Conservation (phyloP, 345 rosid species). For the Boechera stricta region DNA sequence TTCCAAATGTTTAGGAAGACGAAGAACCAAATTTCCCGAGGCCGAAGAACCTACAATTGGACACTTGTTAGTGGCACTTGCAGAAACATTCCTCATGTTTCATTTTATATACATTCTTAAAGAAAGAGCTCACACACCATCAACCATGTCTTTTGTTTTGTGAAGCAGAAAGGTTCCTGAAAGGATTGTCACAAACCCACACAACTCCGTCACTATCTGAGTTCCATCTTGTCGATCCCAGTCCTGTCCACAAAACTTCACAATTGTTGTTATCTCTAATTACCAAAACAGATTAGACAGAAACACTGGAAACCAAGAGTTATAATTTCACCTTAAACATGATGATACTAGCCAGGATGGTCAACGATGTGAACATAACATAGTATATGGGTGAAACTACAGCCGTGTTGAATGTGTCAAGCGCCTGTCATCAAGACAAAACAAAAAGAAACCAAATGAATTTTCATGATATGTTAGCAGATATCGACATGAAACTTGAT, state of each 20-base stretch:
- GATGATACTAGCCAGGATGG: slow-evolving; percentile 79
- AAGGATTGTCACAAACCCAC: slow-evolving; percentile 80
- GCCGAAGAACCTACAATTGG: slow-evolving; percentile 22
- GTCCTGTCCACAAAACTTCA: slow-evolving; percentile 50
- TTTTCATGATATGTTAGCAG: not conserved
- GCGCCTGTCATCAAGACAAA: slow-evolving; percentile 58
- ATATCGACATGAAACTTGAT: slow-evolving; percentile 1
- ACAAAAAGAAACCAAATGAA: slow-evolving; percentile 22
- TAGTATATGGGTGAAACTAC: slow-evolving; percentile 88
- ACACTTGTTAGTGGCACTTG: slow-evolving; percentile 13
- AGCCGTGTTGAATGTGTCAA: slow-evolving; percentile 85
- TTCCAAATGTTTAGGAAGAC: slow-evolving; percentile 51
- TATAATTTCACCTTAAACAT: slow-evolving; percentile 74
- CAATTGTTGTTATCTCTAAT: not conserved
- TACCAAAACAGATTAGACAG: not conserved
- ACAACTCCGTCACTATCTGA: slow-evolving; percentile 69
- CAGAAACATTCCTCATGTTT: not conserved
- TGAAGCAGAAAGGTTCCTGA: slow-evolving; percentile 85
- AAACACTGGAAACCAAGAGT: not conserved
- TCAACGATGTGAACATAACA: slow-evolving; percentile 79
- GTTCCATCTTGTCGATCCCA: slow-evolving; percentile 77
- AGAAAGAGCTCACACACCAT: slow-evolving; percentile 51
- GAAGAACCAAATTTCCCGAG: slow-evolving; percentile 32
- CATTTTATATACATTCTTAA: not conserved
- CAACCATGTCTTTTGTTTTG: slow-evolving; percentile 76